Conservation (phyloP, 495 filamentous ascomycete genomes). For the Usnea hakonensis region DNA sequence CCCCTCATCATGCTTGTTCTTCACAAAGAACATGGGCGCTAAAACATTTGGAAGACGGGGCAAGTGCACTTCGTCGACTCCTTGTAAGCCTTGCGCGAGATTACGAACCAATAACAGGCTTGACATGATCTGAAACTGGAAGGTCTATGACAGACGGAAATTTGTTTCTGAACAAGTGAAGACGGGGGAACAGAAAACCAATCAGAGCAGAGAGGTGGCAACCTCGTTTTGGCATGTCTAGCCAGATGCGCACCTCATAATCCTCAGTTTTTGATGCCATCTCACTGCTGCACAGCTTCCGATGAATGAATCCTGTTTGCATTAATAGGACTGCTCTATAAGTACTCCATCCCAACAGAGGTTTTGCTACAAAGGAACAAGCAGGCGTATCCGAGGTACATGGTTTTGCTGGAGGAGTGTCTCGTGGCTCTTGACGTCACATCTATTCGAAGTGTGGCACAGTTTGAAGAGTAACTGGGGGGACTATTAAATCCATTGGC, state of each 20-base stretch:
- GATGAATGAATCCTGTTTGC: no score
- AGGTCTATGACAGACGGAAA: neutral
- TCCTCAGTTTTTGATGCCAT: neutral
- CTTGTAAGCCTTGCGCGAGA: neutral
- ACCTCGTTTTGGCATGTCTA: neutral
- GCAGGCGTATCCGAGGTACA: neutral
- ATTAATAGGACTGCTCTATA: no score
- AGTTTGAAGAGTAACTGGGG: no score
- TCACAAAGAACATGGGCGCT: neutral
- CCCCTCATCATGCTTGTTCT: neutral
- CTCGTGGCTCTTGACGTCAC: neutral
- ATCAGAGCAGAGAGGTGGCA: neutral
- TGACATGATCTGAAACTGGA: neutral
- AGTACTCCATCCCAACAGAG: no score
- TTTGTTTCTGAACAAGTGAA: neutral
- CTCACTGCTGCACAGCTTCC: neutral
- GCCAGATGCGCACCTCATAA: neutral
- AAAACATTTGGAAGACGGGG: neutral
- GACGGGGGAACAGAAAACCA: neutral
- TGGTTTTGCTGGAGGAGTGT: neutral
- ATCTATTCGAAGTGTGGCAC: no score
- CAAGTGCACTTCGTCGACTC: neutral
- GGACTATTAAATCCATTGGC: no score
- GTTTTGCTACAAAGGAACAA: neutral
- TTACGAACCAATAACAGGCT: neutral